Percentiles rank a stretch among this genome's conserved stretches.
phyloP scores from a whole-genome alignment of 2,329 filamentous ascomycete species.

The Diaporthe citri region DNA sequence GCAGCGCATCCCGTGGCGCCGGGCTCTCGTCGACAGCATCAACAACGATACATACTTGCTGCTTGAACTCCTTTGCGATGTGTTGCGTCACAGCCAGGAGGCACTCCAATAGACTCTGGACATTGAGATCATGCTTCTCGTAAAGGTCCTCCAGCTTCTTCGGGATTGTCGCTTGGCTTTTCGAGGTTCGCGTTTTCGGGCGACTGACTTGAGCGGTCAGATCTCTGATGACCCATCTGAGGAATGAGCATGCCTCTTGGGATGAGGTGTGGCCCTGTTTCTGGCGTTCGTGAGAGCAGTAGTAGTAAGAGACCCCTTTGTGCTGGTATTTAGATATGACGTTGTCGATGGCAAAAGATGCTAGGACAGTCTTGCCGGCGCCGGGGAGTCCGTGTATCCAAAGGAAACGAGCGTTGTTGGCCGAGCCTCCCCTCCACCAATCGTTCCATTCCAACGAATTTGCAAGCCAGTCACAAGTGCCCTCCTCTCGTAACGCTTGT shows the following conservation, averaged over 20 bases:
- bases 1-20: not conserved
- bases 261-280: not conserved
- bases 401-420: not conserved
- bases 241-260: conserved; percentile 6
- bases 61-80: not conserved
- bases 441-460: not conserved
- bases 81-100: not conserved
- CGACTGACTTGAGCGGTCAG: not conserved
- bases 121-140: not conserved
- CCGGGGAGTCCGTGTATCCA: conserved; percentile 32
- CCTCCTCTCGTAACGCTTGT: not conserved
- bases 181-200: not conserved
- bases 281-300: conserved; percentile 29
- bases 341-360: conserved; percentile 21
- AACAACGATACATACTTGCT: conserved; percentile 24
- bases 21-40: conserved; percentile 32
- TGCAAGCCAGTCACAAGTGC: conserved; percentile 30
- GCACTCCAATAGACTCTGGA: not conserved
- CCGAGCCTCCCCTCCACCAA: conserved; percentile 1
- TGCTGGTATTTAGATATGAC: not conserved
- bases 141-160: not conserved
- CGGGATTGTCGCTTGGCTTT: not conserved
- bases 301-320: conserved; percentile 21
- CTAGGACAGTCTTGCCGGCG: conserved; percentile 27
- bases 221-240: conserved; percentile 28